A percentile compares a stretch with the other conserved stretches of the same genome.
These are phyloP conservation scores for Fusarium tjaetaba DNA, from an alignment of 2,329 filamentous ascomycete species.

Conservation along the genomic window DNA sequence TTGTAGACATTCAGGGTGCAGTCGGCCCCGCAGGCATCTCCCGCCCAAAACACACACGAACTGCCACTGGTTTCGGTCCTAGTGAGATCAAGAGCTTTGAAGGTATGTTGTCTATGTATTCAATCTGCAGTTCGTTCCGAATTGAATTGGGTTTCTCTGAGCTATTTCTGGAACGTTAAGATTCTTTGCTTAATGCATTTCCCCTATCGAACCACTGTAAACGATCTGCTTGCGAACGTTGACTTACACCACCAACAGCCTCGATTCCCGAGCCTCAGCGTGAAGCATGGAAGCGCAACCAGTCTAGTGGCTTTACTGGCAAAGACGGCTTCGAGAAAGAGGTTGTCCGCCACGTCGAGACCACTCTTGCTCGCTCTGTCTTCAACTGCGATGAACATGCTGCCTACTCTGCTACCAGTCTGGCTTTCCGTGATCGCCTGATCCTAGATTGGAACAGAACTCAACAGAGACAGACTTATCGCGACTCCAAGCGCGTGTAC, in stretches of 20 bases:
- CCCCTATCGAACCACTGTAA: not conserved
- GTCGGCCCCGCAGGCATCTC: slow-evolving; percentile 86
- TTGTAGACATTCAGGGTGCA: slow-evolving; percentile 86
- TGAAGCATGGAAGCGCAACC: slow-evolving; percentile 76
- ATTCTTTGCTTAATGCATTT: not conserved
- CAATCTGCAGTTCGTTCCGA: not conserved
- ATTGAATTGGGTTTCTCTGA: not conserved
- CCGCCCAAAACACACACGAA: slow-evolving; percentile 95
- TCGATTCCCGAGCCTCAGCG: slow-evolving; percentile 90
- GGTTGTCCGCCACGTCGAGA: slow-evolving; percentile 94
- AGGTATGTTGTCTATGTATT: slow-evolving; percentile 61
- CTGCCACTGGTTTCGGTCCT: slow-evolving; percentile 92
- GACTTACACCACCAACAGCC: slow-evolving; percentile 53
- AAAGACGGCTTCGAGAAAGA: slow-evolving; percentile 89
- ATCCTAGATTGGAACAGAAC: slow-evolving; percentile 98
- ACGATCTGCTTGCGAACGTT: not conserved
- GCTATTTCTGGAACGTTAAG: not conserved
- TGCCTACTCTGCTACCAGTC: slow-evolving; percentile 87
- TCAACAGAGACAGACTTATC: slow-evolving; percentile 92
- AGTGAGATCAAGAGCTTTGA: slow-evolving; percentile 94
- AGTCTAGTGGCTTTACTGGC: slow-evolving; percentile 74
- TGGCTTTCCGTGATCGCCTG: slow-evolving; percentile 92
- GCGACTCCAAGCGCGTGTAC: slow-evolving; percentile 93
- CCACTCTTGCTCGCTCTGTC: slow-evolving; percentile 91
- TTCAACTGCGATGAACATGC: slow-evolving; percentile 98